Evolutionary conservation across 148 eudicot genomes (phyloP), one percentile per base, ranked within the genome.

Genomic region (Cornus controversa): DNA sequence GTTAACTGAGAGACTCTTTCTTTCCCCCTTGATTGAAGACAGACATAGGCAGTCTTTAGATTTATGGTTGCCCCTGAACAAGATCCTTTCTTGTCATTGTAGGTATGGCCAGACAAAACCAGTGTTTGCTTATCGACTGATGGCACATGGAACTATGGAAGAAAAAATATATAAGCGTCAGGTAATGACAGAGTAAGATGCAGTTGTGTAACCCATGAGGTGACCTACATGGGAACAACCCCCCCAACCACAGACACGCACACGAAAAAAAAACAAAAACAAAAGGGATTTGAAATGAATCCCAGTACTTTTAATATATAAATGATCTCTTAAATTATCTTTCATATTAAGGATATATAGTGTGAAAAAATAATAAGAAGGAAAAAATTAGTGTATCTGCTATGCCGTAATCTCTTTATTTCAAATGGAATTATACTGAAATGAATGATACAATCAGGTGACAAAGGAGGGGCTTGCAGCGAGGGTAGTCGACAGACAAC

Each of bases 111-210:
- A 96, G 79, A 96, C 73, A 71, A 96, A 96, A 83, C 97, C 98
- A 62, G 99, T 96, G 57, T 96, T 91, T 85, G 99, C 99, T 70
- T 96, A 96, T 86, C 89, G 99, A 64, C 81, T 96, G 83, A 84
- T 96, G 85, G 98, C 98, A 67, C 95, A 96, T 79, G 94, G 90
- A 37, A 96, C 98, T 23, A 93, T 96, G 91, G 99, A 96, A 80
- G 99, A 93, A 76, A 96, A 93, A 78, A 93, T 96, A 66, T 96
- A 96, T 81, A 96, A 96, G 79, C 99, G 99, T n/a, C 99, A 96
- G 98, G 99, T 95, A 89, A 70, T 66, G 73, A 69, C 16, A 6
- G 14, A n/a, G 45, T n/a, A n/a, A n/a, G n/a, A n/a, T n/a, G n/a
- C n/a, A n/a, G n/a, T n/a, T n/a, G n/a, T n/a, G n/a, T n/a, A n/a